These are phyloP conservation scores for Lithospermum erythrorhizon DNA, from an alignment of 257 asterid genomes.

Conservation along the genomic window DNA sequence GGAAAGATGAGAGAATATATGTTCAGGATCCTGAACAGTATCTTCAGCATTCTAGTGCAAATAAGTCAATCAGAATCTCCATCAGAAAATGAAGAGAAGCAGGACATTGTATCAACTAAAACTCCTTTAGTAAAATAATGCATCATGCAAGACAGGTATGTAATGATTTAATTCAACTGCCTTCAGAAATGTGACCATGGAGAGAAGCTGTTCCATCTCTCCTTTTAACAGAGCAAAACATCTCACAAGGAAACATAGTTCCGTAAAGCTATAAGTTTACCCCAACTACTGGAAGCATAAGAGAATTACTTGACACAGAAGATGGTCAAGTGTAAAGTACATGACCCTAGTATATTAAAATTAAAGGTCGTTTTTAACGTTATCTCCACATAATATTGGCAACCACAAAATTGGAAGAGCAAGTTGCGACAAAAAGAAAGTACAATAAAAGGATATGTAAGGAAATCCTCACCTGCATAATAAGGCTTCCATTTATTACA, in stretches of 20 bases:
- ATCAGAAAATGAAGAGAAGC: not conserved
- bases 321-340: too few species aligned
- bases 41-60: not conserved
- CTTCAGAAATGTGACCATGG: not conserved
- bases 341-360: too few species aligned
- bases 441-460: not conserved
- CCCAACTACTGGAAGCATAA: too few species aligned
- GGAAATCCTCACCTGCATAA: conserved; percentile 57
- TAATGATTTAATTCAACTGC: too few species aligned
- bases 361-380: not conserved
- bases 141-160: too few species aligned
- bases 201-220: not conserved
- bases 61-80: not conserved
- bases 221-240: not conserved
- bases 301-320: too few species aligned
- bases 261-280: too few species aligned
- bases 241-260: too few species aligned
- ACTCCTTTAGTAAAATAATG: too few species aligned
- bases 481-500: conserved; percentile 50
- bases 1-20: not conserved
- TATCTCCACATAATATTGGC: not conserved
- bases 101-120: too few species aligned
- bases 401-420: not conserved
- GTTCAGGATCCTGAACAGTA: not conserved
- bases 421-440: too few species aligned